Evolutionary conservation across 306 rosid genomes (phyloP).

Genomic region (Casuarina glauca): DNA sequence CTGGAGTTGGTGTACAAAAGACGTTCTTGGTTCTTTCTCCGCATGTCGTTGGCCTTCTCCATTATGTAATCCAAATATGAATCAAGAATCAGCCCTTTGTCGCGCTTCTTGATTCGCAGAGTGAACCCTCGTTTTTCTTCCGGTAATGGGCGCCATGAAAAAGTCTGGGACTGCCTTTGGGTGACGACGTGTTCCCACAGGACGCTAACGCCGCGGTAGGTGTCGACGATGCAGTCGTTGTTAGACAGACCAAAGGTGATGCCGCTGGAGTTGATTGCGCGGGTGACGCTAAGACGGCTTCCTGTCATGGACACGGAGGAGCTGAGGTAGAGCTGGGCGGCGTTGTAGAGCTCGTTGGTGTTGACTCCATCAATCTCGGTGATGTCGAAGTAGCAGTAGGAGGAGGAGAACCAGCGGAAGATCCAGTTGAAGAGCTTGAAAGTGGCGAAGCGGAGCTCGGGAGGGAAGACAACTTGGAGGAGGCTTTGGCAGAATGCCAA

Average conservation of each 20-base stretch:
- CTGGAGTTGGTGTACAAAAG: slow-evolving; percentile 79
- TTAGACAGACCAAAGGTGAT: slow-evolving; percentile 84
- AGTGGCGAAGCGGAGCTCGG: slow-evolving; percentile 80
- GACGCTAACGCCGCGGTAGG: slow-evolving; percentile 64
- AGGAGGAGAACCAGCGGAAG: slow-evolving; percentile 70
- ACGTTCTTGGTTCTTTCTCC: slow-evolving; percentile 82
- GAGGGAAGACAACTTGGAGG: slow-evolving; percentile 81
- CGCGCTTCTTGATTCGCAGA: slow-evolving; percentile 64
- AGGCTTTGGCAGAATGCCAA: slow-evolving; percentile 84
- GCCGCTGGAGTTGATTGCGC: slow-evolving; percentile 81
- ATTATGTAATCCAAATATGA: slow-evolving; percentile 75
- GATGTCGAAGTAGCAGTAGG: slow-evolving; percentile 83
- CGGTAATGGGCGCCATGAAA: slow-evolving; percentile 87
- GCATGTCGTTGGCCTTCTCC: slow-evolving; percentile 79
- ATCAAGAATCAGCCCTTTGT: slow-evolving; percentile 53
- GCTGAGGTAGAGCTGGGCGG: slow-evolving; percentile 86
- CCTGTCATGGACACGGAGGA: slow-evolving; percentile 70
- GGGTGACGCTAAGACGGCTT: slow-evolving; percentile 73
- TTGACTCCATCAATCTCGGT: slow-evolving; percentile 97
- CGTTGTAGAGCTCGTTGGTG: slow-evolving; percentile 99
- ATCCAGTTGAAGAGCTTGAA: slow-evolving; percentile 50
- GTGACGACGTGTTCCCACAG: slow-evolving; percentile 93
- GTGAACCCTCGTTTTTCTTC: slow-evolving; percentile 93
- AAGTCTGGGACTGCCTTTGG: slow-evolving; percentile 71
- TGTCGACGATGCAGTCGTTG: slow-evolving; percentile 80